Base-by-base conservation (phyloP, 495 filamentous ascomycete genomes). In the Recurvomyces mirabilis region DNA sequence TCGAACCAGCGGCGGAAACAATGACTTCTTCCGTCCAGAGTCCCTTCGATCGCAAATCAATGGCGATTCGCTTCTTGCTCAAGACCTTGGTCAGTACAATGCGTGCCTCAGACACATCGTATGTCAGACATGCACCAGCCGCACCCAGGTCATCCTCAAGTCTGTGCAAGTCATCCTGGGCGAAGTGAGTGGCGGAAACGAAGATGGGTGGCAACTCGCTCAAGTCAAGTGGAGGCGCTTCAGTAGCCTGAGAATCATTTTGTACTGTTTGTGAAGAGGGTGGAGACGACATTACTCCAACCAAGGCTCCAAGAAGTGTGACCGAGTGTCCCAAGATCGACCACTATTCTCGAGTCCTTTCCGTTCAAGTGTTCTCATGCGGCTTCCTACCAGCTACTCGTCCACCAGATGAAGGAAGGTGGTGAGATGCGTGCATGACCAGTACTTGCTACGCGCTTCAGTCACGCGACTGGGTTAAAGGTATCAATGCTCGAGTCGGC, bases 21-120 rank as follows among this genome's bases (percentile, higher is more conserved):
- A 14, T 26, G 6, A 66, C 43, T 13, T 79, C 68, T 53, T 86
- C 78, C 15, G 65, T 81, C 70, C 57, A 81, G 49, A 76, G 32
- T 17, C 68, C 81, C 33, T 69, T 71, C 26, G 73, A 72, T 32
- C 85, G 71, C 28, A 95, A 65, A 63, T 96, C 89, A 44, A 91
- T 74, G 10, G 71, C 68, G 1, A 82, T 86, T 9, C 89, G 75
- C 52, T 75, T 72, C 42, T 76, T 75, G 36, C 75, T 78, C 0
- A 63, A 64, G 21, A 93, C 69, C 41, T 76, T 82, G 0, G 79
- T 85, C 17, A 98, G 63, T 4, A 95, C 59, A 1, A 95, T 45
- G 9, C 69, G 68, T 5, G 87, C 87, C 56, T 93, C 82, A 3
- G 67, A 63, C 38, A 80, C 65, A 55, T 88, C 77, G 41, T 80